Conservation (phyloP, 805 yeast genomes). For the Yueomyces sinensis region DNA sequence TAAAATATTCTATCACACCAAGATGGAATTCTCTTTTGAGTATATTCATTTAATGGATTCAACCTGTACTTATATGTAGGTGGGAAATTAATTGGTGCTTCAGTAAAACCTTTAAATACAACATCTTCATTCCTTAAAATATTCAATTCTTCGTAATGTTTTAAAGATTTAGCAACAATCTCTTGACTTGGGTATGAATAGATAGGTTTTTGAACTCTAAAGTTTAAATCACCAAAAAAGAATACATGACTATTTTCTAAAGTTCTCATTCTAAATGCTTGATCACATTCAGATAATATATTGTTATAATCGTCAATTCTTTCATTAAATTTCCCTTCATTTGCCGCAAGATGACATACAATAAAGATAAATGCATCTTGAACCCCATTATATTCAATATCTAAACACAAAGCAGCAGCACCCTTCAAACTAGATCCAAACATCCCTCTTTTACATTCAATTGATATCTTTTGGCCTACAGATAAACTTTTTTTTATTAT, state of each 20-base stretch:
- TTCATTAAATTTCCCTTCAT: conserved; percentile 45
- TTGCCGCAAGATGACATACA: conserved; percentile 62
- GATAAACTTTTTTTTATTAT: conserved; percentile 28
- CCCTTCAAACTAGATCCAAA: conserved; percentile 61
- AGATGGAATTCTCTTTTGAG: conserved; percentile 54
- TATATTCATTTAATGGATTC: conserved; percentile 28
- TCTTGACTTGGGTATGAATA: conserved; percentile 5
- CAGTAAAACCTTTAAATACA: conserved; percentile 51
- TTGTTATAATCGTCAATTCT: conserved; percentile 42
- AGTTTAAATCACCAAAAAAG: conserved; percentile 78
- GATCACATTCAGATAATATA: conserved; percentile 38
- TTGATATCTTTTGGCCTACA: conserved; percentile 20
- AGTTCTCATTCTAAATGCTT: conserved; percentile 6
- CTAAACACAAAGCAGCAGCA: conserved; percentile 48
- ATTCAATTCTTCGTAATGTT: conserved; percentile 26
- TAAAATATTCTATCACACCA: conserved; percentile 85
- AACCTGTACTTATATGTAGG: conserved; percentile 73
- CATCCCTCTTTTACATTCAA: conserved; percentile 40
- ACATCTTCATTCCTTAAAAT: conserved; percentile 21
- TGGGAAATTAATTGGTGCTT: conserved; percentile 48
- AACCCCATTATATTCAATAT: conserved; percentile 13
- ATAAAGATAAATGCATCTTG: conserved; percentile 41
- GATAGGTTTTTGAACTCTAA: conserved; percentile 29
- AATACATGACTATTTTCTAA: conserved; percentile 60
- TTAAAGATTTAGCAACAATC: conserved; percentile 6